These are phyloP conservation scores for Cytidiella melzeri DNA, from an alignment of 768 basidiomycete species.

Conservation along the genomic window DNA sequence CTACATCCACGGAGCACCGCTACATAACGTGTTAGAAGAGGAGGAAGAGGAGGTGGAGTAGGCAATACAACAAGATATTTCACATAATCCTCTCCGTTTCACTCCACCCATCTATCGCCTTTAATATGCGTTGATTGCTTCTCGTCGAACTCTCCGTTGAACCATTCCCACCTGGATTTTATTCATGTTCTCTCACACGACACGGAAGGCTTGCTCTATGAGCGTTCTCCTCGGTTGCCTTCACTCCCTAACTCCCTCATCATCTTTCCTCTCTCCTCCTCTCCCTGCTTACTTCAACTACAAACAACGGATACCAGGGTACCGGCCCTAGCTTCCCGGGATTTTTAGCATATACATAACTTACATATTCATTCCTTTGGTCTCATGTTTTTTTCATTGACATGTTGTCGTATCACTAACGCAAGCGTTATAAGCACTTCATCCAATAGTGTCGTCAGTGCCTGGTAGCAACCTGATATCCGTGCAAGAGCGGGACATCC, in stretches of 20 bases:
- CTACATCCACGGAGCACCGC: conserved; percentile 79
- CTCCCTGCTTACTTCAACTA: background rate
- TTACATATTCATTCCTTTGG: background rate
- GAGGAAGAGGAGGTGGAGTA: conserved; percentile 49
- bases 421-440: background rate
- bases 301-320: background rate
- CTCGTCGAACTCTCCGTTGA: background rate
- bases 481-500: no score
- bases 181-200: no score
- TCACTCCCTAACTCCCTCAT: no score
- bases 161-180: no score
- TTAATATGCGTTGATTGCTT: background rate
- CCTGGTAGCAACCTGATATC: no score
- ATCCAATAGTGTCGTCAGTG: no score
- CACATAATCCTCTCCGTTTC: background rate
- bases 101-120: background rate
- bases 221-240: no score
- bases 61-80: no score
- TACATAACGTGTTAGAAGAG: conserved; percentile 83
- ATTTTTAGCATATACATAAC: background rate
- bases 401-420: background rate
- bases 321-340: background rate
- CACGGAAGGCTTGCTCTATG: no score
- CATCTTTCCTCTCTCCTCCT: no score
- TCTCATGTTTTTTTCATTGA: background rate